Evolutionary conservation across 257 asterid genomes (phyloP), one percentile per base, ranked within the genome.

Genomic region (Leonotis leonurus): DNA sequence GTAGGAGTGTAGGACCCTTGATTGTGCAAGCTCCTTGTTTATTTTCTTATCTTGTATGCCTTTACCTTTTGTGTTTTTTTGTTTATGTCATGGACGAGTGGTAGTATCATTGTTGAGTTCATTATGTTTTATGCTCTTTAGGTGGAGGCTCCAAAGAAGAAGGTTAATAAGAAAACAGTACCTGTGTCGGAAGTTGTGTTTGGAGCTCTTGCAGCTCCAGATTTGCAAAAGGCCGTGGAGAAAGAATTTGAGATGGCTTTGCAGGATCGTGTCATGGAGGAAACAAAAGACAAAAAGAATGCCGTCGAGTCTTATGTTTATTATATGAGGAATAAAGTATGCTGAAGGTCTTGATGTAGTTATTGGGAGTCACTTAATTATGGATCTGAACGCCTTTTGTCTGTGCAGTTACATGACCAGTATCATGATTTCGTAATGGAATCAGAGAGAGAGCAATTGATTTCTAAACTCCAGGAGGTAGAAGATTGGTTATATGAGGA

Each of bases 231-330:
- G 60, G 96, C 94, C 12, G 83, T 85, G 56, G 99, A 93, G 76
- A 86, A 93, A 68, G 99, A 93, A 65, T 93, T 79, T 61, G 95
- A 93, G 79, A 89, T 93, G 97, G 97, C 97, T 54, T 77, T 89
- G 79, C 99, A 93, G 84, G 99, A 93, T 49, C 96, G 96, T 2
- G 75, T 93, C 17, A 93, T 93, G 99, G 99, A 89, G 72, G 99
- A 93, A 74, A 93, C 99, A 3, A 93, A 89, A 67, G 99, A 93
- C 70, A 89, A 83, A 64, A 93, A 93, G 87, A 93, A 89, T 68
- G 95, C 99, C 22, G 96, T 93, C 3, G 99, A 93, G 77, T 83
- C 99, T 24, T 93, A 93, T 65, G 97, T 93, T 54, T 89, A 93
- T 57, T 95, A 93, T 41, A 85, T 81, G 90, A 75, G 99, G 67